Percentiles rank a stretch among this genome's conserved stretches.
Conservation (phyloP, 106 monocot genomes). For the Dendrobium chrysotoxum region DNA sequence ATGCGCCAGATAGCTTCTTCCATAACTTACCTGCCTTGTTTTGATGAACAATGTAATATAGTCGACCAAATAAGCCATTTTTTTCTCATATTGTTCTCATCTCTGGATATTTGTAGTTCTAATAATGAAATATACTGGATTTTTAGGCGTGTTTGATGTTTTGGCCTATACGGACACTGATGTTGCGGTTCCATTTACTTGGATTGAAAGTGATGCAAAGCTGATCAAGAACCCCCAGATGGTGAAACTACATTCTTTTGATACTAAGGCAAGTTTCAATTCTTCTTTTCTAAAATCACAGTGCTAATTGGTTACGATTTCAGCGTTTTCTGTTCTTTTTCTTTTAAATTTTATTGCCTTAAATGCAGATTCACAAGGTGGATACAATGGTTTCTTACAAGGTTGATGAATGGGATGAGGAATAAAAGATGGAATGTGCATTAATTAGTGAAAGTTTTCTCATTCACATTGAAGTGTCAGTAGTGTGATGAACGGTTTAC, state of each 20-base stretch:
- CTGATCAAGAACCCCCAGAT: conserved; percentile 93
- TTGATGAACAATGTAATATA: conserved; percentile 78
- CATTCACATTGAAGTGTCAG: conserved; percentile 45
- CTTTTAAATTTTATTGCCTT: neutral
- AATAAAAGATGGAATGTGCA: conserved; percentile 11
- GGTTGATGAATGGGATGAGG: conserved; percentile 88
- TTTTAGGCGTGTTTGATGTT: conserved; percentile 82
- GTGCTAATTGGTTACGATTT: neutral
- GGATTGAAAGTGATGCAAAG: conserved; percentile 95
- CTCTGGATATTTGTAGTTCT: neutral
- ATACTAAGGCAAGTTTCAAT: conserved; percentile 62
- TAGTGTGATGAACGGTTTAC: conserved; percentile 10
- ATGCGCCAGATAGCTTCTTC: conserved; percentile 96
- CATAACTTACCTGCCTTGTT: conserved; percentile 95
- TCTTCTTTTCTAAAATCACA: neutral
- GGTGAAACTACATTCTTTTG: conserved; percentile 94
- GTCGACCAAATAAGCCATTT: neutral
- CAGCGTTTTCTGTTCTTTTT: neutral
- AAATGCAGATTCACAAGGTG: conserved; percentile 70
- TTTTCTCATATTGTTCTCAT: neutral
- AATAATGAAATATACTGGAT: neutral
- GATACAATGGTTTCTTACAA: conserved; percentile 86
- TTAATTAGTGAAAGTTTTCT: conserved; percentile 30
- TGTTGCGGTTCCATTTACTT: conserved; percentile 63
- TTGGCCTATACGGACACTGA: conserved; percentile 91